A percentile compares a stretch with the other conserved stretches of the same genome.
These are phyloP conservation scores for Kodamaea plutei DNA, from an alignment of 1,139 yeast genomes.

Conservation along the genomic window DNA sequence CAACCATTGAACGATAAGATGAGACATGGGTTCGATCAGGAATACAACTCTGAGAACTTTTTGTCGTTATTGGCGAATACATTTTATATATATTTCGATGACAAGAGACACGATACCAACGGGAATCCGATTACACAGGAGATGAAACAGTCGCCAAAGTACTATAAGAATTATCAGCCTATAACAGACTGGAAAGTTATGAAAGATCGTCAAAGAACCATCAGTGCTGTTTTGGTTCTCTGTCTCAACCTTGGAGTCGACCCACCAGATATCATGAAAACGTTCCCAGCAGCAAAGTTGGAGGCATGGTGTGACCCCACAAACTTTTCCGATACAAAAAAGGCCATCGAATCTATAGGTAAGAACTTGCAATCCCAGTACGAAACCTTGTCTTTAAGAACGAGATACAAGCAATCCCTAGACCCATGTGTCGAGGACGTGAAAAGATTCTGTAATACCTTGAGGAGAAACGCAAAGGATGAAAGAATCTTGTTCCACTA, in stretches of 20 bases:
- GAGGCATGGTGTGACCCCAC: conserved; percentile 96
- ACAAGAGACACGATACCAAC: conserved; percentile 85
- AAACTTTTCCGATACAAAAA: conserved; percentile 78
- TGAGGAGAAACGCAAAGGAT: conserved; percentile 88
- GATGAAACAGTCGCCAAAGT: conserved; percentile 40
- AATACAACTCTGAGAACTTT: conserved; percentile 59
- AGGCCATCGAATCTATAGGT: conserved; percentile 90
- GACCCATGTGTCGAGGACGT: conserved; percentile 97
- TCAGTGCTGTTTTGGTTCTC: conserved; percentile 87
- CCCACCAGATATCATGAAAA: conserved; percentile 93
- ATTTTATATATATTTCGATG: conserved; percentile 79
- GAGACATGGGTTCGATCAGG: conserved; percentile 82
- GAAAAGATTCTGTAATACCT: conserved; percentile 83
- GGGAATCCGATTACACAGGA: conserved; percentile 75
- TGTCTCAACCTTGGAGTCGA: conserved; percentile 94
- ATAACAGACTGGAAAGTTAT: conserved; percentile 88
- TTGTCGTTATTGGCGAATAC: conserved; percentile 62
- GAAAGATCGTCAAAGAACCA: conserved; percentile 88
- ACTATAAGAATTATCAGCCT: conserved; percentile 56
- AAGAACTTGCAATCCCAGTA: conserved; percentile 83
- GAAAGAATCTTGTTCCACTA: conserved; percentile 89
- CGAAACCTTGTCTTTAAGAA: conserved; percentile 81
- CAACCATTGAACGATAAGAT: conserved; percentile 51
- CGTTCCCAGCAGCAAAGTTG: conserved; percentile 87
- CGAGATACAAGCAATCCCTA: conserved; percentile 83